These are phyloP conservation scores for Crithidia fasciculata DNA, from an alignment of 208 protist species.

Conservation along the genomic window DNA sequence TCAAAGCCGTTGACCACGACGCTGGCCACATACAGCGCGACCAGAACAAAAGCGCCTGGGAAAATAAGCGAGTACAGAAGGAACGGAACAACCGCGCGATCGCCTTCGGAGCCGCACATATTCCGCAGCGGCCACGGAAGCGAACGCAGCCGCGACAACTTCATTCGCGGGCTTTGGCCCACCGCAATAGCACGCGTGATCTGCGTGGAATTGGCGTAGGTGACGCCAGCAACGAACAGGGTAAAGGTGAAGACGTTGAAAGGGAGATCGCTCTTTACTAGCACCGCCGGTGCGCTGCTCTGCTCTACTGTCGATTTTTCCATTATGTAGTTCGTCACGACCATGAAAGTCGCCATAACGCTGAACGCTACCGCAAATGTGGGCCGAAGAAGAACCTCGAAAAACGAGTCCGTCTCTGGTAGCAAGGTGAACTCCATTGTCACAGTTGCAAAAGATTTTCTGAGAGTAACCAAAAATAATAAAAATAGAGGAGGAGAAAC, in stretches of 20 bases:
- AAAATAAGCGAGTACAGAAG: slow-evolving; percentile 40
- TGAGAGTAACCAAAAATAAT: not conserved
- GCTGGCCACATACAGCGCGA: slow-evolving; percentile 31
- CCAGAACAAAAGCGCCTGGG: slow-evolving; percentile 33
- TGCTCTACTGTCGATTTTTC: slow-evolving; percentile 46
- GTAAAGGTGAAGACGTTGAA: slow-evolving; percentile 49
- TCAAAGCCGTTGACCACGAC: slow-evolving; percentile 31
- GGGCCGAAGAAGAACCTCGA: slow-evolving; percentile 43
- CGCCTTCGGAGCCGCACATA: slow-evolving; percentile 41
- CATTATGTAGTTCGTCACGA: slow-evolving; percentile 47
- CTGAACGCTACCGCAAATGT: slow-evolving; percentile 47
- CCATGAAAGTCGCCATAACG: slow-evolving; percentile 36
- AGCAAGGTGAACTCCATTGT: slow-evolving; percentile 46
- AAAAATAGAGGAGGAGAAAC: no score
- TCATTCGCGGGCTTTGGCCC: slow-evolving; percentile 45
- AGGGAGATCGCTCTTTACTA: slow-evolving; percentile 30
- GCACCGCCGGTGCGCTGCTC: slow-evolving; percentile 35
- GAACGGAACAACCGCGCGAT: slow-evolving; percentile 43
- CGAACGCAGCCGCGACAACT: slow-evolving; percentile 27
- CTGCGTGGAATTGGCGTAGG: slow-evolving; percentile 40
- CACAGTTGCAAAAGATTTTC: slow-evolving; percentile 12
- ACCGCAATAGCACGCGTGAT: slow-evolving; percentile 47
- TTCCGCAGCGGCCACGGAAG: slow-evolving; percentile 41
- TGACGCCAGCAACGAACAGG: slow-evolving; percentile 32
- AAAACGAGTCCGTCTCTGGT: slow-evolving; percentile 46